phyloP scores from a whole-genome alignment of 345 rosid genomes.

The Stellera chamaejasme region DNA sequence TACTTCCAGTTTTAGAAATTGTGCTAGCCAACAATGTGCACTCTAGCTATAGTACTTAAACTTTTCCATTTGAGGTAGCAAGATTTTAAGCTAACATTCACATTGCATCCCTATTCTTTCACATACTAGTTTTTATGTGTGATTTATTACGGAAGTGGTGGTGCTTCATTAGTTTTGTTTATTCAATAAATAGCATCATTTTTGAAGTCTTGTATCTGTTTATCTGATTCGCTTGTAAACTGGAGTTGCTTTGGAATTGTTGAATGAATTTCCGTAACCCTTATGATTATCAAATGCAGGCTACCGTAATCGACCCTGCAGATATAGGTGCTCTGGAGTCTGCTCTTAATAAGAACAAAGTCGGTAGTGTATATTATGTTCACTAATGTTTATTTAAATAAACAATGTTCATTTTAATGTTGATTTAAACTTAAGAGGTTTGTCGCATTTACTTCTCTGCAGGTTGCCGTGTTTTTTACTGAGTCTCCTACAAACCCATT shows the following conservation, averaged over 20 bases:
- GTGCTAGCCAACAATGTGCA: no score
- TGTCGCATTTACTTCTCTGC: slow-evolving; percentile 18
- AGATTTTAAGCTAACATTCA: no score
- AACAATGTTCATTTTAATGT: slow-evolving; percentile 1
- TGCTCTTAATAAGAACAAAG: slow-evolving; percentile 65
- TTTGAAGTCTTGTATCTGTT: no score
- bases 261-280: not conserved
- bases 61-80: no score
- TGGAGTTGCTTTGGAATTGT: not conserved
- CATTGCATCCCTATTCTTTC: no score
- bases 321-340: slow-evolving; percentile 71
- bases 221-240: not conserved
- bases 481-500: slow-evolving; percentile 99
- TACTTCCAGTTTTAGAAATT: not conserved
- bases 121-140: no score
- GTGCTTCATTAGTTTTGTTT: not conserved
- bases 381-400: not conserved
- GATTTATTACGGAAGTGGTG: no score
- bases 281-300: slow-evolving; percentile 37
- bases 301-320: slow-evolving; percentile 93
- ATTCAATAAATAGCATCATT: not conserved
- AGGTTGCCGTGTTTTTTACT: slow-evolving; percentile 89
- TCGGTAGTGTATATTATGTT: slow-evolving; percentile 23
- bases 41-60: no score
- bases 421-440: slow-evolving; percentile 8